Evolutionary conservation across 106 monocot species (phyloP).

Genomic region (Dendrobium chrysotoxum): DNA sequence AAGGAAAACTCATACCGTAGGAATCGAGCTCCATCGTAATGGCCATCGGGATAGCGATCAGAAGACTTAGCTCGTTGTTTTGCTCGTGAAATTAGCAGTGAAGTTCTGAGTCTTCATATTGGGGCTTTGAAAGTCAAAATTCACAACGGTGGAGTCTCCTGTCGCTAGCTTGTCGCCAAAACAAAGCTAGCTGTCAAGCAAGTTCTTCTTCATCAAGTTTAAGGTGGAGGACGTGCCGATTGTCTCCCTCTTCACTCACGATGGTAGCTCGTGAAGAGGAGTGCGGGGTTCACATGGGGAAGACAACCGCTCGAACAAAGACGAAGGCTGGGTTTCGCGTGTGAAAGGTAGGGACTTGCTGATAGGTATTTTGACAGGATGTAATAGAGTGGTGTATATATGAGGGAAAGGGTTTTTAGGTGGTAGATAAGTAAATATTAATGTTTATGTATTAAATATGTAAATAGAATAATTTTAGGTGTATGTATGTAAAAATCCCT

Average conservation of each 20-base stretch:
- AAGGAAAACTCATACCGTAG: constrained; percentile 27
- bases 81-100: constrained; percentile 57
- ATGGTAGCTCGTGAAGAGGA: constrained; percentile 43
- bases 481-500: too few species aligned
- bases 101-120: constrained; percentile 59
- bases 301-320: neutral
- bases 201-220: constrained; percentile 45
- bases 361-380: too few species aligned
- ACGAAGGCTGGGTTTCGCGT: too few species aligned
- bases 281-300: constrained; percentile 5
- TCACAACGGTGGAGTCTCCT: constrained; percentile 3
- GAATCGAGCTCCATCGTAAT: constrained; percentile 17
- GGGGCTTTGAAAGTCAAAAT: constrained; percentile 30
- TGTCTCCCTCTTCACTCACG: constrained; percentile 46
- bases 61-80: constrained; percentile 30
- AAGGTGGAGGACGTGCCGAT: constrained; percentile 59
- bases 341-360: too few species aligned
- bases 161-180: constrained; percentile 6
- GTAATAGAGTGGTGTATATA: too few species aligned
- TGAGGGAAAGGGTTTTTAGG: too few species aligned
- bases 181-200: constrained; percentile 10
- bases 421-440: too few species aligned
- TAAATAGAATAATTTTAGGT: too few species aligned
- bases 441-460: too few species aligned
- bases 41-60: neutral